Evolutionary conservation across 805 yeast genomes (phyloP).

Genomic region (Kodamaea nitidulidarum): DNA sequence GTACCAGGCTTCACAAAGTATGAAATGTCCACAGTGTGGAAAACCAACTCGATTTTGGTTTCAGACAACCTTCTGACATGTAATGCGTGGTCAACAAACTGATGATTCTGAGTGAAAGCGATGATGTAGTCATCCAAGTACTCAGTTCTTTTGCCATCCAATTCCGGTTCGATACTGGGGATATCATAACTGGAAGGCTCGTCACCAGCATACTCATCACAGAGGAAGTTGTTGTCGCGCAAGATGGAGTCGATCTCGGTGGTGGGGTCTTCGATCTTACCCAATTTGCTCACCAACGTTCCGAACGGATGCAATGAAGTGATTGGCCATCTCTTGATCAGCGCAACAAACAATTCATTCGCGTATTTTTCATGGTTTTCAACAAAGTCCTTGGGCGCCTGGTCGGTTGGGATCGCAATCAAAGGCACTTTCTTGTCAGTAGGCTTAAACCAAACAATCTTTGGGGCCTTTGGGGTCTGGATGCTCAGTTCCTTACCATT

Average conservation of each 20-base stretch:
- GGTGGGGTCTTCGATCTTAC: conserved; percentile 67
- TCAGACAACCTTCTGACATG: conserved; percentile 65
- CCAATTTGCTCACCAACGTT: conserved; percentile 81
- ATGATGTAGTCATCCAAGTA: conserved; percentile 59
- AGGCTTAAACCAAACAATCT: conserved; percentile 98
- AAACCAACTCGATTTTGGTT: conserved; percentile 71
- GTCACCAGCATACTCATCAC: conserved; percentile 69
- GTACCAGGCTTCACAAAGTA: conserved; percentile 70
- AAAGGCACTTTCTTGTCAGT: conserved; percentile 96
- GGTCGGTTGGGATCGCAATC: conserved; percentile 97
- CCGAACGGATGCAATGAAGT: conserved; percentile 98
- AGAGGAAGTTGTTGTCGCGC: conserved; percentile 78
- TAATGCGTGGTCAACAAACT: conserved; percentile 70
- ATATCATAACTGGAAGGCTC: conserved; percentile 30
- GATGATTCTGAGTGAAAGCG: conserved; percentile 57
- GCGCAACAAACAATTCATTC: conserved; percentile 83
- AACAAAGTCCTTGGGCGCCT: conserved; percentile 93
- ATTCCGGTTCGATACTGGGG: conserved; percentile 37
- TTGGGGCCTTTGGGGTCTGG: conserved; percentile 59
- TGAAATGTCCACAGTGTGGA: conserved; percentile 80
- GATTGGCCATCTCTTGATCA: conserved; percentile 98
- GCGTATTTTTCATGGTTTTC: conserved; percentile 84
- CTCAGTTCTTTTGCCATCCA: conserved; percentile 43
- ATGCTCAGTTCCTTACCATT: conserved; percentile 45
- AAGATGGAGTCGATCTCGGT: conserved; percentile 86